phyloP scores from a whole-genome alignment of 306 rosid species.

The Trichosanthes truncata region DNA sequence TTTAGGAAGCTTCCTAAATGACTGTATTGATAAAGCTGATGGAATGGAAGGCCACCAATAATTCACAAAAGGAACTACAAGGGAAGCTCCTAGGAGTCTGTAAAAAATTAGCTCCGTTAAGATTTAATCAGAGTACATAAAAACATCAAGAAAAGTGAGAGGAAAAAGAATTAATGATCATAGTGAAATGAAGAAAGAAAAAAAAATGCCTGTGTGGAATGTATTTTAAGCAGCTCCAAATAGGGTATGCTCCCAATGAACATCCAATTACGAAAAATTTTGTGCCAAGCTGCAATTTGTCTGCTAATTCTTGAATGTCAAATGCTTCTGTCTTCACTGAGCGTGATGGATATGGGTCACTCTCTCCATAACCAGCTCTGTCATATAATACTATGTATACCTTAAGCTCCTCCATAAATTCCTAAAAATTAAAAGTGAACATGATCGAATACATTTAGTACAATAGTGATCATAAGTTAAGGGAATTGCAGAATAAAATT shows the following conservation, averaged over 20 bases:
- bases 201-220: conserved; percentile 68
- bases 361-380: conserved; percentile 84
- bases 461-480: too few relatives aligned
- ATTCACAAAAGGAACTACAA: conserved; percentile 57
- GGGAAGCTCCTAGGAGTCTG: conserved; percentile 66
- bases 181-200: background rate
- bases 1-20: conserved; percentile 18
- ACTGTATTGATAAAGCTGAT: conserved; percentile 18
- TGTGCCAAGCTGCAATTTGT: conserved; percentile 43
- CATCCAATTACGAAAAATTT: conserved; percentile 56
- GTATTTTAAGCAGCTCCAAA: conserved; percentile 73
- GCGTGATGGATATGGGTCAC: conserved; percentile 70
- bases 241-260: conserved; percentile 57
- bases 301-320: conserved; percentile 75
- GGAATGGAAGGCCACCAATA: conserved; percentile 68
- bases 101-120: background rate
- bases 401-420: conserved; percentile 40
- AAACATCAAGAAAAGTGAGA: too few relatives aligned
- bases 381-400: conserved; percentile 53
- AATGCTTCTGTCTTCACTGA: conserved; percentile 76
- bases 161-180: too few relatives aligned
- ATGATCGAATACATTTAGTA: background rate
- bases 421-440: conserved; percentile 23
- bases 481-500: too few relatives aligned
- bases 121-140: too few relatives aligned